A percentile compares a stretch with the other conserved stretches of the same genome.
Conservation (phyloP, 2,329 filamentous ascomycete species). For the Diplocarpon rosae region DNA sequence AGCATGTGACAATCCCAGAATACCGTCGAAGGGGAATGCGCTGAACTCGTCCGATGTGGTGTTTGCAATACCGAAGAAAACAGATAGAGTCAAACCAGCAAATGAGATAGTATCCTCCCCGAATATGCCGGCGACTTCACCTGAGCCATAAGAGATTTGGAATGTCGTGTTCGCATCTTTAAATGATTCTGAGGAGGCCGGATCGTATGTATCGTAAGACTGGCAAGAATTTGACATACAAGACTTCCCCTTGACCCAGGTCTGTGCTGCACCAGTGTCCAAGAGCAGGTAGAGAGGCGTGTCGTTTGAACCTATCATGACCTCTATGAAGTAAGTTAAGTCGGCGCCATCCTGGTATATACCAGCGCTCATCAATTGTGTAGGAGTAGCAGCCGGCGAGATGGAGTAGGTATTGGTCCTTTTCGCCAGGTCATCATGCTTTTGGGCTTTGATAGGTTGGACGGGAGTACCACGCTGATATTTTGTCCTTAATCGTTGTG, state of each 20-base stretch:
- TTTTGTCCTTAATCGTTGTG: slow-evolving; percentile 19
- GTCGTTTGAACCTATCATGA: slow-evolving; percentile 41
- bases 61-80: slow-evolving; percentile 63
- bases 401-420: slow-evolving; percentile 19
- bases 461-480: slow-evolving; percentile 14
- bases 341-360: slow-evolving; percentile 55
- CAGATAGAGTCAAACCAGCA: slow-evolving; percentile 50
- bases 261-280: slow-evolving; percentile 59
- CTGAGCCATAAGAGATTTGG: slow-evolving; percentile 65
- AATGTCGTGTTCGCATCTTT: slow-evolving; percentile 44
- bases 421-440: slow-evolving; percentile 11
- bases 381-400: slow-evolving; percentile 28
- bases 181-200: slow-evolving; percentile 53
- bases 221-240: slow-evolving; percentile 58
- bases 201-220: slow-evolving; percentile 59
- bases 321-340: slow-evolving; percentile 53
- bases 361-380: slow-evolving; percentile 38
- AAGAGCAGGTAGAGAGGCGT: slow-evolving; percentile 50
- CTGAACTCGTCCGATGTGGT: slow-evolving; percentile 64
- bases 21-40: slow-evolving; percentile 77
- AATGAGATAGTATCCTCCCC: slow-evolving; percentile 57
- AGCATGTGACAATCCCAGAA: slow-evolving; percentile 64
- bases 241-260: slow-evolving; percentile 69
- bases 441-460: background rate
- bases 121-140: slow-evolving; percentile 55